A percentile compares a stretch with the other conserved stretches of the same genome.
Evolutionary conservation across 371 early-diverging fungal species (phyloP).

Genomic region (Mortierella sp.): DNA sequence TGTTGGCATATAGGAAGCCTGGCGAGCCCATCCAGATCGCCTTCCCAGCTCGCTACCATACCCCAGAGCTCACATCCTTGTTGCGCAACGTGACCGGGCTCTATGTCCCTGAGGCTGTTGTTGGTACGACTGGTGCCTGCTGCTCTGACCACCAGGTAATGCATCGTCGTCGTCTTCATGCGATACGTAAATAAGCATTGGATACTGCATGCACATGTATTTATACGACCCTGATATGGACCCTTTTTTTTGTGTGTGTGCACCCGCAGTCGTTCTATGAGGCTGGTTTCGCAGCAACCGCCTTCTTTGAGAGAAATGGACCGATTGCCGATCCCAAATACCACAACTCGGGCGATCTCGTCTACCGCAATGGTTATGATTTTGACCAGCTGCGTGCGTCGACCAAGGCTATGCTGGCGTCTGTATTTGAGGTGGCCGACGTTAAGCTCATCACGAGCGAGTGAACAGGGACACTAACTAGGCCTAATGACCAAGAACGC

Average conservation of each 20-base stretch:
- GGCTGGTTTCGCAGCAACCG: constrained; percentile 52
- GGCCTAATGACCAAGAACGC: background rate
- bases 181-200: too few relatives aligned
- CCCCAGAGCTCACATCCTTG: constrained; percentile 38
- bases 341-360: constrained; percentile 57
- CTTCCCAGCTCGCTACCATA: constrained; percentile 53
- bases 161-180: background rate
- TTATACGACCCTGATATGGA: too few relatives aligned
- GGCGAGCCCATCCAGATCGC: constrained; percentile 56
- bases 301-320: constrained; percentile 58
- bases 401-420: constrained; percentile 54
- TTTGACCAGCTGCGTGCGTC: constrained; percentile 52
- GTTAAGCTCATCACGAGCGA: constrained; percentile 13
- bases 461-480: background rate
- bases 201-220: too few relatives aligned
- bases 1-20: constrained; percentile 57
- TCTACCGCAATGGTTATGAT: constrained; percentile 55
- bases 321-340: constrained; percentile 58
- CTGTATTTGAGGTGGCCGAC: constrained; percentile 53
- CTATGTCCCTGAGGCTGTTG: constrained; percentile 54
- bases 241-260: background rate
- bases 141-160: constrained; percentile 58
- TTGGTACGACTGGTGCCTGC: constrained; percentile 54
- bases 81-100: constrained; percentile 46
- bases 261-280: constrained; percentile 46